Evolutionary conservation across 2,329 filamentous ascomycete species (phyloP).

Genomic region (Elsinoe australis): DNA sequence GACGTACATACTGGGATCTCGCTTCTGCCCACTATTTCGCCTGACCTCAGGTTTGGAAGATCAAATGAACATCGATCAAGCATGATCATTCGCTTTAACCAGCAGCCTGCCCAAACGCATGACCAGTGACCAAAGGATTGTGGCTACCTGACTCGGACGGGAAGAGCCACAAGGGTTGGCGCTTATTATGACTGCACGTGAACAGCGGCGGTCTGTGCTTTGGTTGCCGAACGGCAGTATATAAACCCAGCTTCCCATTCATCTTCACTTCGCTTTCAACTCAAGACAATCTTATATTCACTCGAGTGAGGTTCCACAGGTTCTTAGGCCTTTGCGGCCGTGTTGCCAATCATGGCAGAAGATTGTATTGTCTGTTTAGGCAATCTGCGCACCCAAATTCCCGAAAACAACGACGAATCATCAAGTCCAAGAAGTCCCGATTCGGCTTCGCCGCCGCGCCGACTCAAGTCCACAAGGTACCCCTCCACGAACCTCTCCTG

Average conservation of each 20-base stretch:
- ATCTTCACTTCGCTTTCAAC: neutral
- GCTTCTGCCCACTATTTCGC: no score
- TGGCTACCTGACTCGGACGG: neutral
- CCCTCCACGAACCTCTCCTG: conserved; percentile 8
- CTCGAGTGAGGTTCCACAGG: neutral
- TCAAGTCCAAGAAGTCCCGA: conserved; percentile 11
- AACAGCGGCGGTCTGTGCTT: conserved; percentile 10
- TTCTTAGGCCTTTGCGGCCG: conserved; percentile 7
- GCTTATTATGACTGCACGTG: conserved; percentile 8
- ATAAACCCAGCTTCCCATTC: conserved; percentile 4
- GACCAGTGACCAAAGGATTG: neutral
- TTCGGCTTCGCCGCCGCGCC: conserved; percentile 12
- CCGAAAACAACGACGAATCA: conserved; percentile 22
- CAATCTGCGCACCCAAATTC: conserved; percentile 49
- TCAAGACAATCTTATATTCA: neutral
- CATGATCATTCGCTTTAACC: no score
- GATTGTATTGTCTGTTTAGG: conserved; percentile 66
- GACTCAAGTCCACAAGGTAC: conserved; percentile 13
- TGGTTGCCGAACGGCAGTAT: neutral
- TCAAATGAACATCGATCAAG: no score
- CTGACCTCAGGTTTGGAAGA: no score
- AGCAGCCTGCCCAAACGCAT: no score
- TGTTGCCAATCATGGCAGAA: conserved; percentile 49
- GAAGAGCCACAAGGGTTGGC: neutral
- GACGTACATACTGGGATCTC: no score